A percentile compares a stretch with the other conserved stretches of the same genome.
phyloP scores from a whole-genome alignment of 2,329 filamentous ascomycete genomes.

The Monosporascus sp. region DNA sequence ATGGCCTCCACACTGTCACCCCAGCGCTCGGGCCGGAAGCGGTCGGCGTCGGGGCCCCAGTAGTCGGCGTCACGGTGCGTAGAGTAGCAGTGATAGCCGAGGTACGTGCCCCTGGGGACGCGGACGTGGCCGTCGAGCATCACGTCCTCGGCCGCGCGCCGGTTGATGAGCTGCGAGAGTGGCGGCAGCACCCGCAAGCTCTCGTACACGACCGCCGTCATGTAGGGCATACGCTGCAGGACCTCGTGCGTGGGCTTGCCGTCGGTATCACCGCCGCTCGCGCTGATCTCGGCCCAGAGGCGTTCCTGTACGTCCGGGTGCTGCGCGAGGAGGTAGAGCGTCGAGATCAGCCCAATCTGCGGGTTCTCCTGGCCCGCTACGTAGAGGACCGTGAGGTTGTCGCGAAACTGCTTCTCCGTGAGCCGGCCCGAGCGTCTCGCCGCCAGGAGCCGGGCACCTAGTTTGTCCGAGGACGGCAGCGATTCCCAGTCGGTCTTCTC shows the following conservation, averaged over 20 bases:
- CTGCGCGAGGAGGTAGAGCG: constrained; percentile 31
- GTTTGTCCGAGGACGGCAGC: too few relatives aligned
- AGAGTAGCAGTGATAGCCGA: constrained; percentile 35
- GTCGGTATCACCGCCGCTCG: constrained; percentile 23
- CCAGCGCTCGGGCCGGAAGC: constrained; percentile 35
- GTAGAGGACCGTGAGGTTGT: constrained; percentile 34
- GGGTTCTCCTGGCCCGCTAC: constrained; percentile 37
- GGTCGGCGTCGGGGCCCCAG: constrained; percentile 28
- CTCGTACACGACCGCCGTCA: constrained; percentile 40
- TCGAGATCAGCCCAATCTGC: constrained; percentile 21
- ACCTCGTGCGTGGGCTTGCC: neutral
- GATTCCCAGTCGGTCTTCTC: too few relatives aligned
- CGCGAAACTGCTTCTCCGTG: constrained; percentile 31
- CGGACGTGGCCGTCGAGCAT: constrained; percentile 23
- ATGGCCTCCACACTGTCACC: constrained; percentile 29
- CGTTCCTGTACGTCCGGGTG: constrained; percentile 25
- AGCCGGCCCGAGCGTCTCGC: constrained; percentile 17
- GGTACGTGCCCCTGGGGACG: constrained; percentile 30
- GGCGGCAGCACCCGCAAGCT: constrained; percentile 42
- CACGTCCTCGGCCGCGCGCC: constrained; percentile 23
- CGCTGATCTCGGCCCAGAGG: constrained; percentile 6
- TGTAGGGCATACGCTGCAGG: constrained; percentile 31
- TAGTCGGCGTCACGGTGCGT: constrained; percentile 29
- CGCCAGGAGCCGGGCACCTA: constrained; percentile 16
- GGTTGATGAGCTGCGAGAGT: constrained; percentile 43